Conservation (phyloP, 768 basidiomycete genomes). For the Dioszegia aurantiaca region DNA sequence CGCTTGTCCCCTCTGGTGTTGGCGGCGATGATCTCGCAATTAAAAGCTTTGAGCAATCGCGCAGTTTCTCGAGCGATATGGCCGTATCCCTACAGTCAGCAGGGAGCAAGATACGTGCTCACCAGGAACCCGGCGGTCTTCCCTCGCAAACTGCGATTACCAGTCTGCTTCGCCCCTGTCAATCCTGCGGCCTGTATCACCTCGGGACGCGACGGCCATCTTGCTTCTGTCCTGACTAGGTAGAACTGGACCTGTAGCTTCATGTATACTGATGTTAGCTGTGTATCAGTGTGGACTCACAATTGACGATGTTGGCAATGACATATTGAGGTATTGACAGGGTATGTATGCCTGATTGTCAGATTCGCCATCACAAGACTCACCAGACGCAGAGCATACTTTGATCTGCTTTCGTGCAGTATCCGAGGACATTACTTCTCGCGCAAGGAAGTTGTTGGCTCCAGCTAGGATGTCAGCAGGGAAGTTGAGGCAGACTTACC, state of each 20-base stretch:
- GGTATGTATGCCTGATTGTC: constrained; percentile 25
- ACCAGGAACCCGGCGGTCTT: constrained; percentile 48
- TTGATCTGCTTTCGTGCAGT: constrained; percentile 28
- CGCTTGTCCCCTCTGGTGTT: constrained; percentile 39
- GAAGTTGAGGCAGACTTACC: constrained; percentile 17
- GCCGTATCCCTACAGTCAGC: constrained; percentile 38
- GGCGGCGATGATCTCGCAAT: constrained; percentile 44
- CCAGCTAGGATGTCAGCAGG: constrained; percentile 21
- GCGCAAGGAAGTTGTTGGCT: constrained; percentile 27
- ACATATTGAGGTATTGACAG: constrained; percentile 32
- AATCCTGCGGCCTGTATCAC: constrained; percentile 14
- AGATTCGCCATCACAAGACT: background rate
- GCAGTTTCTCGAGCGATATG: constrained; percentile 46
- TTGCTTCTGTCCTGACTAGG: constrained; percentile 13
- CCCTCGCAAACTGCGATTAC: constrained; percentile 28
- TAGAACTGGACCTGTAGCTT: constrained; percentile 25
- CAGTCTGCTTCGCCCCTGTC: constrained; percentile 11
- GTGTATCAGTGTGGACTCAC: constrained; percentile 7
- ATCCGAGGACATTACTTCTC: constrained; percentile 16
- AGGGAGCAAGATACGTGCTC: constrained; percentile 9
- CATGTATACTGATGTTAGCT: constrained; percentile 25
- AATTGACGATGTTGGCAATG: constrained; percentile 26
- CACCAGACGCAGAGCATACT: constrained; percentile 31
- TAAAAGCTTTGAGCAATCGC: constrained; percentile 37
- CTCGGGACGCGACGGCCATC: constrained; percentile 22